Base-by-base conservation (phyloP, 1,284 basidiomycete species). In the Melampsora americana region DNA sequence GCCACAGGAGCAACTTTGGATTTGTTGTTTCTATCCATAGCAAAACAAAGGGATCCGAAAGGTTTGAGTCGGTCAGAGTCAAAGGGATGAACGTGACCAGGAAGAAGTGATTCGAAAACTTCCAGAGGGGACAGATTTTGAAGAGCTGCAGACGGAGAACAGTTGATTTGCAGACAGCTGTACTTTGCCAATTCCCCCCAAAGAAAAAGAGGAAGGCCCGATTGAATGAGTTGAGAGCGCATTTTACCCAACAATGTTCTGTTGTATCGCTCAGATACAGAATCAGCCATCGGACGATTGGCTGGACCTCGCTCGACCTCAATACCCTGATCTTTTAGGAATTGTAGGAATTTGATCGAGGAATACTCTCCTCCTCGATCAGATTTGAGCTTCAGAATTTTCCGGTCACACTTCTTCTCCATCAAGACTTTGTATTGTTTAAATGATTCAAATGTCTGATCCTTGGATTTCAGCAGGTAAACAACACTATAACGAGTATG, bases 311-410 rank as follows among this genome's bases (percentile, higher is more conserved):
- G 12, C 23, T 60, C 59, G 9, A 26, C 23, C 11, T 20, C 18
- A n/a, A 60, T 28, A 9, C 12, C 59, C 9, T 60, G 20, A 11
- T 60, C 11, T 23, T 60, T 14, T 60, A 60, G 11, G 11, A 28
- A n/a, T 9, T n/a, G 12, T 28, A 60, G 23, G 26, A 60, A 60
- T n/a, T 20, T 11, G 12, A 11, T 60, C 11, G 59, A 60, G 12
- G 59, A n/a, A 26, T n/a, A 60, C 59, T 60, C 59, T n/a, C 59
- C 59, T 60, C 59, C 59, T 60, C 59, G 59, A 26, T 60, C 59
- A 11, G 46, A 48, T 48, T 48, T 48, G 11, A 20, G 20, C 20
- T 48, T 48, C 20, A 48, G 20, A 11, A 48, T 48, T 20, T 48
- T 48, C n/a, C n/a, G n/a, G n/a, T n/a, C n/a, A n/a, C n/a, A n/a